phyloP scores from a whole-genome alignment of 352 stramenopile genomes.

The Globisporangium parvum region DNA sequence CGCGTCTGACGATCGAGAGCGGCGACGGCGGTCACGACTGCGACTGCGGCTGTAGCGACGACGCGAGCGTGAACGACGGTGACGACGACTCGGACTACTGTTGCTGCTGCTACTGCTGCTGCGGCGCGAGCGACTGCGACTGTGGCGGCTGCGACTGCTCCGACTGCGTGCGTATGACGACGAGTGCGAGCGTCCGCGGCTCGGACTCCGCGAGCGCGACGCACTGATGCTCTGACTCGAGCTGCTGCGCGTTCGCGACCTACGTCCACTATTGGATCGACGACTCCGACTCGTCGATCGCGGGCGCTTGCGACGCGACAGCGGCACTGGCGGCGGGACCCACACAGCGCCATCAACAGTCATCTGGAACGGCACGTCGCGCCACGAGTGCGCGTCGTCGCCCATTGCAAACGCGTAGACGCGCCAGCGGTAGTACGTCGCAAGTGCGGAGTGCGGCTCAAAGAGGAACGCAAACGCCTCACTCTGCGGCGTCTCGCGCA shows the following conservation, averaged over 20 bases:
- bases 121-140: constrained; percentile 5
- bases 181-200: neutral
- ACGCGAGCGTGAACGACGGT: neutral
- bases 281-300: constrained; percentile 16
- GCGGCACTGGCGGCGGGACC: constrained; percentile 39
- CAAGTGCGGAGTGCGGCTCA: constrained; percentile 21
- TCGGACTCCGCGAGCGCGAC: neutral
- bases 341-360: constrained; percentile 43
- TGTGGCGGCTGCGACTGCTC: constrained; percentile 15
- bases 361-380: constrained; percentile 60
- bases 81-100: constrained; percentile 8
- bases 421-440: constrained; percentile 67
- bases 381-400: constrained; percentile 41
- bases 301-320: constrained; percentile 9
- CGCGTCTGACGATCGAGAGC: constrained; percentile 13
- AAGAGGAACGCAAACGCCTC: constrained; percentile 49
- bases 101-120: neutral
- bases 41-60: constrained; percentile 20
- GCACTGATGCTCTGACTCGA: constrained; percentile 27
- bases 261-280: constrained; percentile 9
- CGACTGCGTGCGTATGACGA: neutral
- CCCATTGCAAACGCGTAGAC: constrained; percentile 72
- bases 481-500: constrained; percentile 29
- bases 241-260: constrained; percentile 22
- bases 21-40: constrained; percentile 14